Conservation (phyloP, 495 filamentous ascomycete species). For the Halenospora varia region DNA sequence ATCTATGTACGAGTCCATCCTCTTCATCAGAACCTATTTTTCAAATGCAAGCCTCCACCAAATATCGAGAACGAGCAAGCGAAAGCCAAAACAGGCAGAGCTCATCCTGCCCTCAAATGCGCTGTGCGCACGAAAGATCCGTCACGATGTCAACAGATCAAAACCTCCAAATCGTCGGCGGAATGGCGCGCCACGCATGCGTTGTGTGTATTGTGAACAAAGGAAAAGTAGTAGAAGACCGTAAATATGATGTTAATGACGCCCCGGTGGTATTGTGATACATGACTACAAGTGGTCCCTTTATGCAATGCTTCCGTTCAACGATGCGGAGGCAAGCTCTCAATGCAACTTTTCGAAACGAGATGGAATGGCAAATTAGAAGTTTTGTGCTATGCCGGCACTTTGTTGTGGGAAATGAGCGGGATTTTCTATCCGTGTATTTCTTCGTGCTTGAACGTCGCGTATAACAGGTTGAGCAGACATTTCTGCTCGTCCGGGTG, state of each 20-base stretch:
- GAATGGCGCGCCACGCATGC: not conserved
- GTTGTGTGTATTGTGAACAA: conserved; percentile 16
- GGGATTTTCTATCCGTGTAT: conserved; percentile 91
- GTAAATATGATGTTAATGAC: conserved; percentile 11
- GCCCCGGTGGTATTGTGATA: conserved; percentile 21
- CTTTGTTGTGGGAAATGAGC: conserved; percentile 84
- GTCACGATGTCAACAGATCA: conserved; percentile 9
- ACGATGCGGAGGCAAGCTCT: not conserved
- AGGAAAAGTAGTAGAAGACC: conserved; percentile 13
- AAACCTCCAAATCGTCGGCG: too few species aligned
- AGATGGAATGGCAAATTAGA: conserved; percentile 43
- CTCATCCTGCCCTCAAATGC: conserved; percentile 14
- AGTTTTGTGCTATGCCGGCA: conserved; percentile 97
- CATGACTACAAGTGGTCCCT: conserved; percentile 19
- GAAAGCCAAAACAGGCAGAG: not conserved
- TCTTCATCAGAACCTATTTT: too few species aligned
- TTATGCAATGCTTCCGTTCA: not conserved
- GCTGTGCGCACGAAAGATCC: conserved; percentile 1
- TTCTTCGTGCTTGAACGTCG: conserved; percentile 86
- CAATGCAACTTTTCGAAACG: conserved; percentile 1
- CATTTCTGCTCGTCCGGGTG: conserved; percentile 28
- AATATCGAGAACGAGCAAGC: not conserved
- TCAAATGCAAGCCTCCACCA: too few species aligned
- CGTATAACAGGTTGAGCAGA: conserved; percentile 76
- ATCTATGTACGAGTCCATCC: too few species aligned